A percentile compares a stretch with the other conserved stretches of the same genome.
Evolutionary conservation across 495 filamentous ascomycete species (phyloP).

Genomic region (Copromyces sp.): DNA sequence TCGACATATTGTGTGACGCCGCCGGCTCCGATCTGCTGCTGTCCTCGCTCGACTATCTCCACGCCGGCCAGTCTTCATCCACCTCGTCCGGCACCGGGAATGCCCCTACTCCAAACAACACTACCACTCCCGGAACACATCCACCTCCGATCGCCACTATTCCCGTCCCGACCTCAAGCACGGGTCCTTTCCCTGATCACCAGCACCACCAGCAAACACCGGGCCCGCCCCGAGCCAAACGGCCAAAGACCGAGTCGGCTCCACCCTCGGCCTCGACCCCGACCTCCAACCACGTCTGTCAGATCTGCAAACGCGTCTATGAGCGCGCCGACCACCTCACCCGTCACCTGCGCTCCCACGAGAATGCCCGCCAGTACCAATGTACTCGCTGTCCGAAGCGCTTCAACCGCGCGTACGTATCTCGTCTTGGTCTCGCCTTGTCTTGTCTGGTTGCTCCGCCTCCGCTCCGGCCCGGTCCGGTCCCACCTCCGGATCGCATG

Average conservation of each 20-base stretch:
- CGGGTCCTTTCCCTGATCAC: background rate
- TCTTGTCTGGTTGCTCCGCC: background rate
- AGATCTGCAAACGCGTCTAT: constrained; percentile 13
- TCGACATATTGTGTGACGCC: constrained; percentile 17
- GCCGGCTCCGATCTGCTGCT: constrained; percentile 9
- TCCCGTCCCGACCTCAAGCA: background rate
- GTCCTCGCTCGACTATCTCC: background rate
- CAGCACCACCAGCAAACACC: background rate
- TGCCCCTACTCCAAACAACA: background rate
- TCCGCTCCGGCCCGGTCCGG: background rate
- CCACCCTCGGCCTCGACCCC: background rate
- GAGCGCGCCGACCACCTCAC: constrained; percentile 18
- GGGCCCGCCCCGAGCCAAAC: constrained; percentile 3
- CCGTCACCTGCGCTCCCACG: constrained; percentile 17
- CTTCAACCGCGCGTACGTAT: constrained; percentile 18
- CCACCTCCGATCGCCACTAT: background rate
- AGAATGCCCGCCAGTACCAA: constrained; percentile 17
- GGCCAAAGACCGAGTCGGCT: constrained; percentile 3
- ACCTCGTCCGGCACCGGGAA: background rate
- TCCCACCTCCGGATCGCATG: background rate
- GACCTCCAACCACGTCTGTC: constrained; percentile 13
- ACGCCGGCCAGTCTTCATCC: background rate
- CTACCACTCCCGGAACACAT: background rate
- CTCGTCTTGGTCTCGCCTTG: background rate
- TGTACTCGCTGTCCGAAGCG: constrained; percentile 16